Conservation (phyloP, 768 basidiomycete species). For the Phanerochaete carnosa region DNA sequence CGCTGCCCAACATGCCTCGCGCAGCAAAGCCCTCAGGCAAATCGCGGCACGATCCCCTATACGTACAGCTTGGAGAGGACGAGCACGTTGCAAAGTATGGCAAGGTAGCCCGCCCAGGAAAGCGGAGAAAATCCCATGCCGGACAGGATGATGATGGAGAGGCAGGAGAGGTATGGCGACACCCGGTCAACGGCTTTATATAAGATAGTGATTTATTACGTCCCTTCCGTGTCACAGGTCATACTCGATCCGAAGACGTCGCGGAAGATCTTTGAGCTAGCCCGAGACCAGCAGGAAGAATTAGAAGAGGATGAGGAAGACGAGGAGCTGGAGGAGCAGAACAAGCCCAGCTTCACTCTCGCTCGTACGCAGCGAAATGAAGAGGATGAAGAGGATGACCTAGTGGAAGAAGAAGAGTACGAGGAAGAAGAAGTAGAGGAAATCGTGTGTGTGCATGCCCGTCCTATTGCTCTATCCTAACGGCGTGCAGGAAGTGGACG, state of each 20-base stretch:
- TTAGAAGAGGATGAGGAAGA: slow-evolving; percentile 62
- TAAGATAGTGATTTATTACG: neutral
- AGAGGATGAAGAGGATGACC: slow-evolving; percentile 27
- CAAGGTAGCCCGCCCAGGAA: slow-evolving; percentile 70
- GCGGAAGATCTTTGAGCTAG: slow-evolving; percentile 85
- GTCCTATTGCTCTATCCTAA: neutral
- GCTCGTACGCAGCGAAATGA: slow-evolving; percentile 27
- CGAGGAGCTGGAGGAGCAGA: slow-evolving; percentile 40
- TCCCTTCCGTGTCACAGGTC: slow-evolving; percentile 36
- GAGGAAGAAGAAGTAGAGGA: slow-evolving; percentile 59
- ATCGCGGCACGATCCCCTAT: slow-evolving; percentile 82
- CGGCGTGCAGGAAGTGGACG: slow-evolving; percentile 75
- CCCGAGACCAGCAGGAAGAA: slow-evolving; percentile 91
- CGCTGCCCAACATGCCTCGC: slow-evolving; percentile 56
- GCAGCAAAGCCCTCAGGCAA: slow-evolving; percentile 50
- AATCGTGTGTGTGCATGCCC: slow-evolving; percentile 34
- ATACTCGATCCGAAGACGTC: slow-evolving; percentile 82
- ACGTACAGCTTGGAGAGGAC: slow-evolving; percentile 79
- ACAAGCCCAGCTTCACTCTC: slow-evolving; percentile 29
- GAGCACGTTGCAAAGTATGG: slow-evolving; percentile 77
- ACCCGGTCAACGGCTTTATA: neutral
- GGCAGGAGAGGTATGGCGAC: slow-evolving; percentile 45
- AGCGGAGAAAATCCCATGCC: slow-evolving; percentile 57
- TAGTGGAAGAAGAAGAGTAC: slow-evolving; percentile 32
- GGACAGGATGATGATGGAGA: slow-evolving; percentile 54